A percentile compares a stretch with the other conserved stretches of the same genome.
phyloP scores from a whole-genome alignment of 1,284 basidiomycete species.

The Sanghuangporus sanghuang region DNA sequence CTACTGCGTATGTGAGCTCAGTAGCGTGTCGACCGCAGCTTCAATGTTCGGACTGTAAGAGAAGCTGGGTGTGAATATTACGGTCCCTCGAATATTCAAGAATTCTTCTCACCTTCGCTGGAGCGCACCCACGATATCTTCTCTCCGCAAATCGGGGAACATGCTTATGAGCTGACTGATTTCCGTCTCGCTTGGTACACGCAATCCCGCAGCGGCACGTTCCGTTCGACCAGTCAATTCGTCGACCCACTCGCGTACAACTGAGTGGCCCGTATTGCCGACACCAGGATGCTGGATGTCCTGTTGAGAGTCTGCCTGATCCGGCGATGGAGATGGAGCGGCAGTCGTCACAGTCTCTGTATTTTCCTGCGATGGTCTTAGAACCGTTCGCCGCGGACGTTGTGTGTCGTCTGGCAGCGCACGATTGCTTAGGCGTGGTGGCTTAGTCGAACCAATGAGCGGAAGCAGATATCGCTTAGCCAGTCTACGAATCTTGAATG shows the following conservation, averaged over 20 bases:
- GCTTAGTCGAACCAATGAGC: slow-evolving; percentile 54
- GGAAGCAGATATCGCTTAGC: slow-evolving; percentile 51
- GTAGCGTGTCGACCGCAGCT: slow-evolving; percentile 74
- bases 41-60: slow-evolving; percentile 64
- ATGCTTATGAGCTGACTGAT: slow-evolving; percentile 69
- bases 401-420: slow-evolving; percentile 48
- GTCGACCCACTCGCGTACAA: slow-evolving; percentile 79
- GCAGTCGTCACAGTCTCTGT: slow-evolving; percentile 60
- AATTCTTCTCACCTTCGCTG: slow-evolving; percentile 65
- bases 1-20: slow-evolving; percentile 38
- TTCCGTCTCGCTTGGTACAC: slow-evolving; percentile 71
- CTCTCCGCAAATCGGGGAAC: slow-evolving; percentile 77
- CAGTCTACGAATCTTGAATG: slow-evolving; percentile 48
- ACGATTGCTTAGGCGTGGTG: slow-evolving; percentile 48
- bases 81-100: background rate
- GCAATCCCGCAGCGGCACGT: slow-evolving; percentile 42
- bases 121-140: slow-evolving; percentile 71
- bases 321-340: slow-evolving; percentile 27
- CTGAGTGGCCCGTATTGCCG: slow-evolving; percentile 33
- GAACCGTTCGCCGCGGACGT: slow-evolving; percentile 2
- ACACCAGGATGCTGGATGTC: slow-evolving; percentile 1
- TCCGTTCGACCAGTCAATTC: slow-evolving; percentile 66
- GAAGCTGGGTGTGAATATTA: background rate
- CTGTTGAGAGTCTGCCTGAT: slow-evolving; percentile 17
- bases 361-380: slow-evolving; percentile 24